Base-by-base conservation (phyloP, 192 early-diverging fungal species). In the Bifiguratus adelaidae region DNA sequence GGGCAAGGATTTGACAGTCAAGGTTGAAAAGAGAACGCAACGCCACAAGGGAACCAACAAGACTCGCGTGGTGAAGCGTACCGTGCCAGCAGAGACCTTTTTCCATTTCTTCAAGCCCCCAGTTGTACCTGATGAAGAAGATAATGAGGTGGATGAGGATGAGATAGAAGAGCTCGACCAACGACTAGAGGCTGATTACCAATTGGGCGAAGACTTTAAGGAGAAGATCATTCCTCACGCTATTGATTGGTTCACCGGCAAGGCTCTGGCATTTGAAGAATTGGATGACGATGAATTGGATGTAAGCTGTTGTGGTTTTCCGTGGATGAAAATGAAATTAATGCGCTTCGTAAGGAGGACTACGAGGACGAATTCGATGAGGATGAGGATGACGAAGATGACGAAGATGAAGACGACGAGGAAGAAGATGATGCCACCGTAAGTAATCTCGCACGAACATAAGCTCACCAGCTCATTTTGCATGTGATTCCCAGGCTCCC, bases 11-110 rank as follows among this genome's bases (percentile, higher is more conserved):
- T 77, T 99, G 34, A 85, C 83, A 49, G 81, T 95, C 42, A 91
- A 77, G 11, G 72, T 95, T 46, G 93, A 99, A 73, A 86, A 91
- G 67, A 95, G 92, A 79, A 97, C 92, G 72, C 96, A 99, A 78
- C 89, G 95, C 44, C 91, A 95, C 76, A 96, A 94, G 80, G 84
- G 82, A 46, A 92, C 92, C 52, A 99, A 97, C 82, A 91, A 96
- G 79, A 93, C 90, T 30, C 90, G 96, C 33, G 82, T 92, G 24
- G 87, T 97, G 63, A 99, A 95, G 82, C 89, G 85, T 57, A 92
- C 90, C 26, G 91, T 97, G 25, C 95, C 90, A 19, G 78, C 87
- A 25, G 90, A 91, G 47, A 92, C 93, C 44, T 99, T 99, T 82
- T 99, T 99, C 78, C 79, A 74, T 42, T 97, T 97, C 82, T 99